These are phyloP conservation scores for Phytophthora sp. DNA, from an alignment of 352 stramenopile species.

Conservation along the genomic window DNA sequence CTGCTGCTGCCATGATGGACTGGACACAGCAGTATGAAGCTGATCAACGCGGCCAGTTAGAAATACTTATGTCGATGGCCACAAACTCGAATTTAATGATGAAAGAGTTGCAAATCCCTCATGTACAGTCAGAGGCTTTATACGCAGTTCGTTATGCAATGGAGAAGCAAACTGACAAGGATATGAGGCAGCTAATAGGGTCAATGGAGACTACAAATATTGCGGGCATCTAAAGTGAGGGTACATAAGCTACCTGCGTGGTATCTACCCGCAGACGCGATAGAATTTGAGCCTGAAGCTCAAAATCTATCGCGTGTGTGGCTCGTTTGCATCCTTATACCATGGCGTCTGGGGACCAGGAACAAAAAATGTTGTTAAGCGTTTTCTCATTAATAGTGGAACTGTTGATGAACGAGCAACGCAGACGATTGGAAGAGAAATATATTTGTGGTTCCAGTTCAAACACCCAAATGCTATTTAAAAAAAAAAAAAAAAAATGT, in stretches of 20 bases:
- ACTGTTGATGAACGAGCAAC: neutral
- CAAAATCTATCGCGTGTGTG: no score
- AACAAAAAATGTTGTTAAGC: conserved; percentile 41
- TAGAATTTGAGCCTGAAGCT: conserved; percentile 7
- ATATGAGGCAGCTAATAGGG: conserved; percentile 5
- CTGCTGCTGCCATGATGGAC: conserved; percentile 10
- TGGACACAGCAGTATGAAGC: conserved; percentile 20
- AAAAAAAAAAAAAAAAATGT: no score
- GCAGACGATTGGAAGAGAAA: conserved; percentile 20
- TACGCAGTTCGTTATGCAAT: conserved; percentile 9
- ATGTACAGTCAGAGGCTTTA: neutral
- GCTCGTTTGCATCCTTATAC: conserved; percentile 26
- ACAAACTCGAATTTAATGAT: neutral
- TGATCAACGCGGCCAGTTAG: neutral
- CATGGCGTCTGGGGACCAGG: conserved; percentile 22
- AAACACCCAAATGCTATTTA: conserved; percentile 41
- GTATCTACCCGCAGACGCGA: conserved; percentile 23
- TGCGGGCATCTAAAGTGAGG: conserved; percentile 1
- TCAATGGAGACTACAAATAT: neutral
- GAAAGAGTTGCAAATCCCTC: neutral
- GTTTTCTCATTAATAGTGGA: conserved; percentile 14
- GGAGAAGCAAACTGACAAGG: neutral
- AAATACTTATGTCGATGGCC: neutral
- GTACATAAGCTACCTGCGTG: conserved; percentile 8
- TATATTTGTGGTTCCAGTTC: conserved; percentile 30